These are phyloP conservation scores for Arachis monticola DNA, from an alignment of 331 rosid genomes.

Conservation along the genomic window DNA sequence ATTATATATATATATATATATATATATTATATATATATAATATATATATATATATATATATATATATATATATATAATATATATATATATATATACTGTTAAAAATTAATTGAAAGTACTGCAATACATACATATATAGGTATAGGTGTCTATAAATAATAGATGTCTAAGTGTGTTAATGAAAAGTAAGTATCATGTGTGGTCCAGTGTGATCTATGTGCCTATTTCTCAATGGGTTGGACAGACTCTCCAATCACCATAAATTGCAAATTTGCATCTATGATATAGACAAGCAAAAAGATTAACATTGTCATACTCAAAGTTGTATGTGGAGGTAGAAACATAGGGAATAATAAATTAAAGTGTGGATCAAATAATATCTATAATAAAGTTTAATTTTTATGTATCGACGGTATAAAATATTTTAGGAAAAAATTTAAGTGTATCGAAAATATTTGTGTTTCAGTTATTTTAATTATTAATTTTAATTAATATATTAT, in stretches of 20 bases:
- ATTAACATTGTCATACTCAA: slow-evolving; percentile 44
- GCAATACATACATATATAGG: background rate
- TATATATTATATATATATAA: no score
- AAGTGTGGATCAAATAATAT: slow-evolving; percentile 9
- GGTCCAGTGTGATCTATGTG: slow-evolving; percentile 61
- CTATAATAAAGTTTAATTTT: no score
- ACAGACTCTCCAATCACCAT: slow-evolving; percentile 48
- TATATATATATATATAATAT: no score
- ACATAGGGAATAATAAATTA: background rate
- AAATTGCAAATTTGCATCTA: slow-evolving; percentile 33
- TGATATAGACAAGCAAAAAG: slow-evolving; percentile 43
- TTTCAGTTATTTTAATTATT: no score
- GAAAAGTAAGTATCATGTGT: slow-evolving; percentile 52
- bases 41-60: no score
- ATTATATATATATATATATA: no score
- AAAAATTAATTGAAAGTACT: slow-evolving; percentile 40
- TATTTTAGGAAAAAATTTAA: no score
- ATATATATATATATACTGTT: background rate
- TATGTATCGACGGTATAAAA: no score
- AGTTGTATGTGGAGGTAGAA: slow-evolving; percentile 10
- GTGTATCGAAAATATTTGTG: no score
- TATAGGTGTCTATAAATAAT: slow-evolving; percentile 33
- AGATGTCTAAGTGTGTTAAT: slow-evolving; percentile 40
- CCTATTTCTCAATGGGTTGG: slow-evolving; percentile 49
- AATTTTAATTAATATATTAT: no score